phyloP scores from a whole-genome alignment of 2,329 filamentous ascomycete genomes.

The Rutstroemia sp. region DNA sequence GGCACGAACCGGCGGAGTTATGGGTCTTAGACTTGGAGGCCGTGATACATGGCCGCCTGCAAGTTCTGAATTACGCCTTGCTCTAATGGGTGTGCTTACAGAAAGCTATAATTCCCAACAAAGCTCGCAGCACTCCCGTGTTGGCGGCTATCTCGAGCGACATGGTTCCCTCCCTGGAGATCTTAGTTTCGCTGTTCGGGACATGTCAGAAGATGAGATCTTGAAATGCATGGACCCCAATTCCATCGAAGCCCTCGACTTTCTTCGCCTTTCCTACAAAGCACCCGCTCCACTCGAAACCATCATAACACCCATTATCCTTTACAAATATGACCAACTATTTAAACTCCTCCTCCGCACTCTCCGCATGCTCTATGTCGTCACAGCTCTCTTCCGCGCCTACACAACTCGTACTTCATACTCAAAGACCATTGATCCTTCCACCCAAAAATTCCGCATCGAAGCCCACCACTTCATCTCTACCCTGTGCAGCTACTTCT shows the following conservation, averaged over 20 bases:
- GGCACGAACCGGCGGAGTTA: slow-evolving; percentile 60
- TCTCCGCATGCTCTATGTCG: slow-evolving; percentile 70
- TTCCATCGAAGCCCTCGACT: slow-evolving; percentile 84
- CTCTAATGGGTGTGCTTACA: slow-evolving; percentile 75
- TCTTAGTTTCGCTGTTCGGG: slow-evolving; percentile 76
- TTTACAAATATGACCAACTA: slow-evolving; percentile 77
- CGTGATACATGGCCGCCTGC: slow-evolving; percentile 87
- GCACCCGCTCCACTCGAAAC: slow-evolving; percentile 63
- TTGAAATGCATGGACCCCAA: slow-evolving; percentile 75
- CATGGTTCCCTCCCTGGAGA: slow-evolving; percentile 52
- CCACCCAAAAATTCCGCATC: slow-evolving; percentile 51
- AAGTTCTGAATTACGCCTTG: slow-evolving; percentile 84
- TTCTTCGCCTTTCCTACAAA: slow-evolving; percentile 79
- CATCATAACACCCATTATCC: slow-evolving; percentile 62
- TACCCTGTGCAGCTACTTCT: slow-evolving; percentile 67
- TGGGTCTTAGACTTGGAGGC: slow-evolving; percentile 77
- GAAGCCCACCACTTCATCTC: slow-evolving; percentile 77
- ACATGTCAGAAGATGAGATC: slow-evolving; percentile 71
- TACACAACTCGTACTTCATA: slow-evolving; percentile 34
- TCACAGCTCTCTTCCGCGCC: slow-evolving; percentile 56
- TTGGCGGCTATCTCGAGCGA: slow-evolving; percentile 26
- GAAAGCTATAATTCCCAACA: slow-evolving; percentile 55
- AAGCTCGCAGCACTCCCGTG: slow-evolving; percentile 22
- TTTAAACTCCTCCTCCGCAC: slow-evolving; percentile 76
- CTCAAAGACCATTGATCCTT: slow-evolving; percentile 18